Conservation (phyloP, 345 rosid species). For the Geranium brycei region DNA sequence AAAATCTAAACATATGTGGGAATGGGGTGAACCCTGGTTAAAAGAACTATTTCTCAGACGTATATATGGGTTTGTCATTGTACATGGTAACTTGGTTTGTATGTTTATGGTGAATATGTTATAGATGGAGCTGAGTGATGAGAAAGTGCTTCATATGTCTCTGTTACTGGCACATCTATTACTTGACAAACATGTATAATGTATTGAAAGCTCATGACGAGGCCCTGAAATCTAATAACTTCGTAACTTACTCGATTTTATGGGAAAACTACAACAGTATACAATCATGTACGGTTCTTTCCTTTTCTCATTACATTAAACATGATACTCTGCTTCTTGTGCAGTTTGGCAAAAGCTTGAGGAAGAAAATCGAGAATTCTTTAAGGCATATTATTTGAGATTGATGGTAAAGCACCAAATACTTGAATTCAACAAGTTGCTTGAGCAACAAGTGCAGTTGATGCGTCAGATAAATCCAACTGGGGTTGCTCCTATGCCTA, state of each 20-base stretch:
- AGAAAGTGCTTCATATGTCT: too few relatives aligned
- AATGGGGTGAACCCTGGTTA: background rate
- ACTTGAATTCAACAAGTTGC: constrained; percentile 80
- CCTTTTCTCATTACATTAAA: background rate
- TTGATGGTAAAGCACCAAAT: constrained; percentile 87
- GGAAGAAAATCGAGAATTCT: constrained; percentile 88
- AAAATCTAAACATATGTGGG: background rate
- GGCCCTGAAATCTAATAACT: background rate
- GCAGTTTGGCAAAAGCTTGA: constrained; percentile 99
- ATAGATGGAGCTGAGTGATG: too few relatives aligned
- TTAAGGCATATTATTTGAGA: constrained; percentile 83
- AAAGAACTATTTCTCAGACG: too few relatives aligned
- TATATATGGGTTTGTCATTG: too few relatives aligned
- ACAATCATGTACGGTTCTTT: background rate
- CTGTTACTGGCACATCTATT: too few relatives aligned
- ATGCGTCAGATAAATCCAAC: constrained; percentile 67
- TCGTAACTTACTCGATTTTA: background rate
- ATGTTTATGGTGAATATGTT: too few relatives aligned
- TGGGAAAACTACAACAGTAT: background rate
- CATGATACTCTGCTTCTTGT: constrained; percentile 8
- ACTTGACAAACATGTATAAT: too few relatives aligned
- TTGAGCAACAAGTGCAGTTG: constrained; percentile 77
- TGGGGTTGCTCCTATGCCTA: constrained; percentile 40
- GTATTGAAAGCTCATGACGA: background rate
- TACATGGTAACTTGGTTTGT: too few relatives aligned